A percentile compares a stretch with the other conserved stretches of the same genome.
Evolutionary conservation across 1,284 basidiomycete species (phyloP).

Genomic region (Cystobasidium slooffiae): DNA sequence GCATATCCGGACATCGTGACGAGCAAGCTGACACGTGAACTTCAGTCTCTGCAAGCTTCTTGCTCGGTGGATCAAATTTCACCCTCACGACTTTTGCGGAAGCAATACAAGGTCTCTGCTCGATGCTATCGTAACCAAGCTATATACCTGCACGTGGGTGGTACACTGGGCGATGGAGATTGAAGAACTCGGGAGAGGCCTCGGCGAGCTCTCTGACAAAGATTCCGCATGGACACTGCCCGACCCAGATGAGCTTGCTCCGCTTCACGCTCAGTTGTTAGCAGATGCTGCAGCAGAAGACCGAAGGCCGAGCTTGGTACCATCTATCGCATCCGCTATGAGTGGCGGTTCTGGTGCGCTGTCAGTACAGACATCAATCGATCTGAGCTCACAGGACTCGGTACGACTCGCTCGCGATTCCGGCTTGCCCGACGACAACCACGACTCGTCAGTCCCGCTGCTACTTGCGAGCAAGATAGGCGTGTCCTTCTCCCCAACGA

Average conservation of each 20-base stretch:
- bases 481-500: no score
- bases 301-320: slow-evolving; percentile 15
- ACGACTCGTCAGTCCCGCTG: no score
- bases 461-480: no score
- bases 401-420: no score
- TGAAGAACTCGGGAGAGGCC: slow-evolving; percentile 47
- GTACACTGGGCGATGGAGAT: slow-evolving; percentile 54
- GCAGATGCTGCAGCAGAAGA: no score
- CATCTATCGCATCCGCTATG: neutral
- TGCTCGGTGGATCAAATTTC: slow-evolving; percentile 52
- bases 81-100: slow-evolving; percentile 53
- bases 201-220: slow-evolving; percentile 44
- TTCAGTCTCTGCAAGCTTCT: slow-evolving; percentile 52
- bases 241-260: slow-evolving; percentile 35
- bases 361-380: neutral
- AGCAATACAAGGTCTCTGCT: slow-evolving; percentile 44
- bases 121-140: slow-evolving; percentile 46
- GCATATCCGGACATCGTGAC: neutral
- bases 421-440: no score
- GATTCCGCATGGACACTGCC: slow-evolving; percentile 53
- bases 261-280: neutral
- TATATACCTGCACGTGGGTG: slow-evolving; percentile 51
- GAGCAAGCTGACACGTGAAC: neutral
- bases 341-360: neutral
- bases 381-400: neutral